Base-by-base conservation (phyloP, 2,329 filamentous ascomycete species). In the Coniochaeta sp. region DNA sequence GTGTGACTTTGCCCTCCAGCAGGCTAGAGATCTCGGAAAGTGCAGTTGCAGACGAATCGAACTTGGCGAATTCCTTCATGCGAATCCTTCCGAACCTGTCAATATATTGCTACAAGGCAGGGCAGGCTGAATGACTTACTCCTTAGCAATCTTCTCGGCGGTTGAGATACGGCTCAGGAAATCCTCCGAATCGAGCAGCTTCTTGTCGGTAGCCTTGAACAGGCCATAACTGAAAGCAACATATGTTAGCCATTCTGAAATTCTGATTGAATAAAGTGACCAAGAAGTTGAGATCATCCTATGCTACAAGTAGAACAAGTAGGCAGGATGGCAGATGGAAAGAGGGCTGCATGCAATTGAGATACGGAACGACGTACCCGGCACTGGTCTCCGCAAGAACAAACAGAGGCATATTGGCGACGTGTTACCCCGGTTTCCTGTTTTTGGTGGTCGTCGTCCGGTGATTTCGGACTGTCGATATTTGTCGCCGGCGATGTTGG, bases 191-290 rank as follows among this genome's bases (percentile, higher is more conserved):
- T 96, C 95, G 66, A 99, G 82, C 62, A 98, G 85, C 82, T 98
- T 98, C 86, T 97, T 98, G 84, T 98, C 93, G 76, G 93, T 91
- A 69, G 93, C 90, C 84, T 99, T 98, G 81, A 99, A 92, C 75
- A 99, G 86, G 77, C 93, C 95, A 81, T 98, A 98, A 75, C 95
- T 96, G 69, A 14, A n/a, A 22, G 44, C 40, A 24, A 60, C 14
- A n/a, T 19, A 58, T 66, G 71, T 73, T 72, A 76, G 74, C 57
- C 40, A 19, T 24, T 22, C 7, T 5, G n/a, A 58, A 12, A 59
- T 28, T 31, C 12, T 24, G 19, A 52, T 52, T 52, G 47, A 9
- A 17, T 52, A 6, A 11, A 6, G 12, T n/a, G 26, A 52, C 3
- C 12, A 12, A 52, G 19, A 52, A 52, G 16, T 9, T 12, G 59